A percentile compares a stretch with the other conserved stretches of the same genome.
Evolutionary conservation across 106 monocot genomes (phyloP).

Genomic region (Apostasia shenzhenica): DNA sequence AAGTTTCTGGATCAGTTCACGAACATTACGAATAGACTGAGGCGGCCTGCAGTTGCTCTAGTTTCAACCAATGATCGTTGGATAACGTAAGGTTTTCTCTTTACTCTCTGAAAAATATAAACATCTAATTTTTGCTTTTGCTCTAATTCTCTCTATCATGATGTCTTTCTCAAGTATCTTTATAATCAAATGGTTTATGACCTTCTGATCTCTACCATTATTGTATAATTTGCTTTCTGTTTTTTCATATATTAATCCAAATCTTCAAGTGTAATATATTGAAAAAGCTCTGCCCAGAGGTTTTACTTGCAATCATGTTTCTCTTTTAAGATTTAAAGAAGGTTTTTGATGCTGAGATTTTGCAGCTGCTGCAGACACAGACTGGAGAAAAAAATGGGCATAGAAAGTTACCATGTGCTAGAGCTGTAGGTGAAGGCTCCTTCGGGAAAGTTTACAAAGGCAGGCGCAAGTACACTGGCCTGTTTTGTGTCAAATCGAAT

Average conservation of each 20-base stretch:
- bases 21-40: slow-evolving; percentile 64
- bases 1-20: slow-evolving; percentile 93
- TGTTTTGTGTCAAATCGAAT: slow-evolving; percentile 24
- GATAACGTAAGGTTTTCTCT: slow-evolving; percentile 65
- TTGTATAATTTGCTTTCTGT: no score
- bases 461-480: slow-evolving; percentile 69
- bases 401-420: slow-evolving; percentile 87
- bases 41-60: slow-evolving; percentile 82
- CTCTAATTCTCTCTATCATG: not conserved
- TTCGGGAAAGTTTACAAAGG: slow-evolving; percentile 99
- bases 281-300: no score
- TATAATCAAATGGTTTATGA: no score
- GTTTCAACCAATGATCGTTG: slow-evolving; percentile 80
- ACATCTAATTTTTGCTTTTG: no score
- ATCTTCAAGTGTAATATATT: no score
- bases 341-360: no score
- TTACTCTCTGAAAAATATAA: not conserved
- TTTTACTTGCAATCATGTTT: no score
- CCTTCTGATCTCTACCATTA: no score
- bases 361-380: not conserved
- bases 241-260: no score
- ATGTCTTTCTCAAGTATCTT: no score
- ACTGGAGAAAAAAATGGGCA: slow-evolving; percentile 37
- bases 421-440: slow-evolving; percentile 86
- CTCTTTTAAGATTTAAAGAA: no score